Base-by-base conservation (phyloP, 1,284 basidiomycete genomes). In the Pterula multifida region DNA sequence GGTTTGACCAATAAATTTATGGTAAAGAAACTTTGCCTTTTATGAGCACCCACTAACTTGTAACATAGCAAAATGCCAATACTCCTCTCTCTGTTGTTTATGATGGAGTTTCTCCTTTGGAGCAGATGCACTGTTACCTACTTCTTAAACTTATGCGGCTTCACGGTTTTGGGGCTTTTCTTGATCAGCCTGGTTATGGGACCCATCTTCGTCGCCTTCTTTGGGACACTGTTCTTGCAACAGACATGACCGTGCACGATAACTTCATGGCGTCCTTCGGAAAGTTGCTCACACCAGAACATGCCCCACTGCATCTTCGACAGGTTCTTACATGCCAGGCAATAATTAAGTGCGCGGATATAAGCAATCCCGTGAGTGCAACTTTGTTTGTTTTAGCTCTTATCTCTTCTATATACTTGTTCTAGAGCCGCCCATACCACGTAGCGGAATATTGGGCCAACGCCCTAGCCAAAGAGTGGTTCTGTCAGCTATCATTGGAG, bases 321-420 rank as follows among this genome's bases (percentile, higher is more conserved):
- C 76, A 85, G 54, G 69, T 88, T 22, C 66, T 94, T 51, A 65
- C 92, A n/a, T 92, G 88, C 61, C 90, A 96, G 59, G 87, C 87
- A 2, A 70, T 97, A 48, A 85, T 97, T 65, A 97, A 97, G 66
- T 95, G 92, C 60, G 91, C 91, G 11, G 93, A 97, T 67, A 97
- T 97, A 61, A 93, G 89, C 62, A 97, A 97, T 64, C 92, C 93
- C 11, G 90, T 95, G 63, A 55, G 86, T 75, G 45, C 12, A 54
- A 47, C 36, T n/a, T n/a, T 53, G 42, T 46, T 39, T 47, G 26
- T 45, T 49, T 49, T 54, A 49, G 19, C n/a, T 11, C 44, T 51
- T n/a, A n/a, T n/a, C n/a, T n/a, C n/a, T n/a, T n/a, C n/a, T n/a
- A 53, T 50, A 60, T 45, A 60, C 50, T 28, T 51, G 45, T 28